A percentile compares a stretch with the other conserved stretches of the same genome.
Conservation (phyloP, 169 alveolate genomes). For the Plasmodium falciparum region DNA sequence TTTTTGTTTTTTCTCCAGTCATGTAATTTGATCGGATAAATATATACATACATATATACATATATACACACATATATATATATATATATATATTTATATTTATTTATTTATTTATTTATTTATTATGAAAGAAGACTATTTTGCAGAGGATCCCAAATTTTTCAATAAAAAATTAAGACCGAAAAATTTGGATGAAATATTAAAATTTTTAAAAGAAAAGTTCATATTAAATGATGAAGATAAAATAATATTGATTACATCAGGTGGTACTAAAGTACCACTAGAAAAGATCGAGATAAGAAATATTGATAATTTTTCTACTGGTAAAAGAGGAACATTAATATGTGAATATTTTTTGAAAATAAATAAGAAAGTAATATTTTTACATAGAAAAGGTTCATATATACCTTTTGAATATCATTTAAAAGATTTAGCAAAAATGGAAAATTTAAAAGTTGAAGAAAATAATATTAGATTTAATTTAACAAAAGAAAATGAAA, state of each 20-base stretch:
- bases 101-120: no score
- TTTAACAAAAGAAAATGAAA: constrained; percentile 1
- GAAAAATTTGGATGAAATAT: constrained; percentile 4
- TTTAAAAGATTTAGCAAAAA: constrained; percentile 3
- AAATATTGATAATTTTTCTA: constrained; percentile 90
- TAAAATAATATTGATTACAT: constrained; percentile 81
- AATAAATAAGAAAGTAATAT: constrained; percentile 51
- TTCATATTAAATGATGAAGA: not conserved
- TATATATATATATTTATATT: no score
- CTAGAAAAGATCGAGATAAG: constrained; percentile 89
- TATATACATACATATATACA: not conserved
- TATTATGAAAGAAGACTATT: not conserved
- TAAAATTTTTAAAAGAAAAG: constrained; percentile 7
- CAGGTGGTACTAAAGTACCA: constrained; percentile 95
- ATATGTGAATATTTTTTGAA: constrained; percentile 84
- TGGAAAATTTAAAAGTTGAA: constrained; percentile 17
- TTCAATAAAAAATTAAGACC: constrained; percentile 28
- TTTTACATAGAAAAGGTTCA: constrained; percentile 51
- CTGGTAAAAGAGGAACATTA: constrained; percentile 91
- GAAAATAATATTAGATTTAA: constrained; percentile 3
- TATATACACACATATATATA: not conserved
- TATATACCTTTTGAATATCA: constrained; percentile 49
- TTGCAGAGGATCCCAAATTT: constrained; percentile 34
- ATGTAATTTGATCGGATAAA: not conserved
- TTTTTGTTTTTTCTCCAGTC: not conserved